A percentile compares a stretch with the other conserved stretches of the same genome.
These are phyloP conservation scores for Pyrus pyrifolia DNA, from an alignment of 306 rosid genomes.

Conservation along the genomic window DNA sequence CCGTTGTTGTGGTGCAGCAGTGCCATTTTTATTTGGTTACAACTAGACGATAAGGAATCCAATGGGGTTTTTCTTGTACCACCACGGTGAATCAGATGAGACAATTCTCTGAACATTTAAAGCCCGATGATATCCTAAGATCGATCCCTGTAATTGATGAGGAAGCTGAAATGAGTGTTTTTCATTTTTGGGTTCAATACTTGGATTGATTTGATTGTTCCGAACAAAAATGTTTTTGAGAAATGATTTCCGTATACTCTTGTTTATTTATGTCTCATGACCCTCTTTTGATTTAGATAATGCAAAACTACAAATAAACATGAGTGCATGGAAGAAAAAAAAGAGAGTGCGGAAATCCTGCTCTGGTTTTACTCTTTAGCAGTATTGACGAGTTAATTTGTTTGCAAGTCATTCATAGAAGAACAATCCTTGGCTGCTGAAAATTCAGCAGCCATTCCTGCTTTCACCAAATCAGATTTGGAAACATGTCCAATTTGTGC, in stretches of 20 bases:
- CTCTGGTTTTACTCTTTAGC: neutral
- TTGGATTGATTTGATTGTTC: too few relatives aligned
- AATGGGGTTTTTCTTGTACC: neutral
- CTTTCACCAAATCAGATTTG: too few relatives aligned
- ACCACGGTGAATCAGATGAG: neutral
- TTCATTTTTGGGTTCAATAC: too few relatives aligned
- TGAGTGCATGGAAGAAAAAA: too few relatives aligned
- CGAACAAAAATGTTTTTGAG: too few relatives aligned
- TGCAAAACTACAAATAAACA: too few relatives aligned
- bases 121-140: neutral
- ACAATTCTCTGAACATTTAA: neutral
- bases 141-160: neutral
- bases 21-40: neutral
- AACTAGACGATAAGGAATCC: neutral
- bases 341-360: neutral
- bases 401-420: neutral
- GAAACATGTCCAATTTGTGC: too few relatives aligned
- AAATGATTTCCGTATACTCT: too few relatives aligned
- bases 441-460: too few relatives aligned
- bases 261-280: too few relatives aligned
- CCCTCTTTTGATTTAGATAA: too few relatives aligned
- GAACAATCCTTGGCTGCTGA: too few relatives aligned
- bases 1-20: constrained; percentile 5
- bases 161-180: neutral
- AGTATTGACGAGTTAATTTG: neutral